Percentiles rank a stretch among this genome's conserved stretches.
phyloP scores from a whole-genome alignment of 768 basidiomycete species.

The Hygrophoropsis aurantiaca region DNA sequence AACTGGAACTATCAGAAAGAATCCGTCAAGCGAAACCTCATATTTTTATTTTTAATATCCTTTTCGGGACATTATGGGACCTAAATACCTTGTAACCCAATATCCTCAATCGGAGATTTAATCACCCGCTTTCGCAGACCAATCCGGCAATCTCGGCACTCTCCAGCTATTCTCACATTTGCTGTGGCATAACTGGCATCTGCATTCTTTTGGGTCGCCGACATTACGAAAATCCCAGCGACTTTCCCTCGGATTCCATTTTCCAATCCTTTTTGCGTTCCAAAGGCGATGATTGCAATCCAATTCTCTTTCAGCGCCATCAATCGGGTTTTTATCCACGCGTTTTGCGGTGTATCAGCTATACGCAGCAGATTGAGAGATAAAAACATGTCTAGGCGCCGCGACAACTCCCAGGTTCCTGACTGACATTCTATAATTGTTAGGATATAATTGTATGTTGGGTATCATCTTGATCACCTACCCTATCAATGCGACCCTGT shows the following conservation, averaged over 20 bases:
- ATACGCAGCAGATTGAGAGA: too few relatives aligned
- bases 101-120: slow-evolving; percentile 25
- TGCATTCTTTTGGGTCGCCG: slow-evolving; percentile 29
- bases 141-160: slow-evolving; percentile 29
- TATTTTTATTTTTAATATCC: slow-evolving; percentile 12
- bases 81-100: slow-evolving; percentile 3
- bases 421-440: slow-evolving; percentile 14
- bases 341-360: too few relatives aligned
- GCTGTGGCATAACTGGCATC: too few relatives aligned
- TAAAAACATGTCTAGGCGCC: neutral
- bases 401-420: neutral
- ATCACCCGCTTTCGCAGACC: slow-evolving; percentile 18
- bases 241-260: slow-evolving; percentile 7
- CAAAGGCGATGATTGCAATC: too few relatives aligned
- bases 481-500: slow-evolving; percentile 37
- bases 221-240: slow-evolving; percentile 23
- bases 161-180: slow-evolving; percentile 11
- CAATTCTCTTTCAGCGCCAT: too few relatives aligned
- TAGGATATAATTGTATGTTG: slow-evolving; percentile 1
- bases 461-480: slow-evolving; percentile 35
- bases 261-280: neutral
- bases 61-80: neutral
- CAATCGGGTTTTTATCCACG: too few relatives aligned
- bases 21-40: slow-evolving; percentile 1
- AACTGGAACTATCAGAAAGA: neutral